Conservation (phyloP, 768 basidiomycete species). For the Leucocoprinus leucothites region DNA sequence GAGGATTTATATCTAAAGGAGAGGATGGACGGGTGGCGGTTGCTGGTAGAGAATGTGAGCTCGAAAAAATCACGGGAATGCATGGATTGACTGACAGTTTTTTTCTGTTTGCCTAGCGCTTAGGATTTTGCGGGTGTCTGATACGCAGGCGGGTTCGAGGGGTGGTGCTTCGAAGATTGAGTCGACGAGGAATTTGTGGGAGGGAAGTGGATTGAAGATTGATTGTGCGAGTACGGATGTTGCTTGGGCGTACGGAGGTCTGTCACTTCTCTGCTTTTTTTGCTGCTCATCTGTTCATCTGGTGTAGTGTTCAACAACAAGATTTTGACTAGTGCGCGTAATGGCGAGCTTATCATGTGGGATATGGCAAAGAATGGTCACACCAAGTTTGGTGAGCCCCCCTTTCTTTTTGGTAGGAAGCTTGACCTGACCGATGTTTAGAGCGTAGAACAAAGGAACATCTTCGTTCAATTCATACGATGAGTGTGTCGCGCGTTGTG, state of each 20-base stretch:
- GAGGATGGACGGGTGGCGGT: slow-evolving; percentile 74
- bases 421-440: slow-evolving; percentile 19
- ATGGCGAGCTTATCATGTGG: slow-evolving; percentile 84
- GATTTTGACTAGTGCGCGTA: slow-evolving; percentile 75
- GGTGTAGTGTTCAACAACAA: slow-evolving; percentile 67
- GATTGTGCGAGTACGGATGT: slow-evolving; percentile 79
- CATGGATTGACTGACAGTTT: not conserved
- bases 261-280: slow-evolving; percentile 17
- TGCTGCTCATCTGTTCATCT: slow-evolving; percentile 3
- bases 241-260: slow-evolving; percentile 73
- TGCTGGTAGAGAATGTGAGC: slow-evolving; percentile 77
- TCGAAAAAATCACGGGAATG: slow-evolving; percentile 1
- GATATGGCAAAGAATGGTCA: slow-evolving; percentile 64
- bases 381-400: slow-evolving; percentile 63
- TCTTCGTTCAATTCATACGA: slow-evolving; percentile 65
- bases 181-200: slow-evolving; percentile 74
- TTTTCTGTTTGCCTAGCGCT: slow-evolving; percentile 48
- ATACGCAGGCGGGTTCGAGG: slow-evolving; percentile 34
- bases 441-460: slow-evolving; percentile 70
- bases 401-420: not conserved
- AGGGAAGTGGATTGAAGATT: slow-evolving; percentile 71
- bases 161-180: slow-evolving; percentile 59
- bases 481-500: slow-evolving; percentile 65
- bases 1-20: slow-evolving; percentile 64
- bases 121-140: slow-evolving; percentile 55